Evolutionary conservation across 2,329 filamentous ascomycete genomes (phyloP), one percentile per base, ranked within the genome.

Genomic region (Mycogone perniciosa): DNA sequence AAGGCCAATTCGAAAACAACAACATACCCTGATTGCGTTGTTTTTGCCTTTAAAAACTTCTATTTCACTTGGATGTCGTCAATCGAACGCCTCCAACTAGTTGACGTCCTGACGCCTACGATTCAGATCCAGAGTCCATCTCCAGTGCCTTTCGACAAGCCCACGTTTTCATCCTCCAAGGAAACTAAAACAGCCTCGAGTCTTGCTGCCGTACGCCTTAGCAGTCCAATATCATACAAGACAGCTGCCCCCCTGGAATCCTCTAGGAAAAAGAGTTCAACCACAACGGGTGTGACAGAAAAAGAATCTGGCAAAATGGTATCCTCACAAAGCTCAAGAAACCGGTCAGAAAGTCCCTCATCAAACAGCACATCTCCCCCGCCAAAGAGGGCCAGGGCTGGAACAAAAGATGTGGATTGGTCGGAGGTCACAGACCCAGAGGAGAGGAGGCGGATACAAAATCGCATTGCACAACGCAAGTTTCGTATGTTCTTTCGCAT

Each of bases 401-500:
- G 60, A 31, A 44, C 65, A 26, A 77, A 75, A 56, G 71, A 71
- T 3, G 76, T 86, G 56, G 81, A 88, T 68, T 90, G 86, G 86
- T 75, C 79, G 30, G 77, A 84, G 0, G 76, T 89, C 40, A 79
- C 78, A 6, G 85, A 89, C 58, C 84, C 84, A 0, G 82, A 82
- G 54, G 84, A 88, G 69, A 76, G 86, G 62, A 75, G 86, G 55
- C 82, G 85, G 54, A 85, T 89, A 46, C 86, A 90, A 64, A 90
- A 90, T 64, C 79, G 85, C 48, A 79, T 89, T 54, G 86, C 86
- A 2, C 86, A 89, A 61, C 76, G 86, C 57, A 88, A 88, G 60
- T 89, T 88, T 59, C 77, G 86, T 89, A 76, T 62, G 84, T 60
- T 38, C 13, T 3, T 20, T 26, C 3, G 9, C 30, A 7, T 9